Evolutionary conservation across 257 asterid genomes (phyloP), one percentile per base, ranked within the genome.

Genomic region (Apocynum venetum): DNA sequence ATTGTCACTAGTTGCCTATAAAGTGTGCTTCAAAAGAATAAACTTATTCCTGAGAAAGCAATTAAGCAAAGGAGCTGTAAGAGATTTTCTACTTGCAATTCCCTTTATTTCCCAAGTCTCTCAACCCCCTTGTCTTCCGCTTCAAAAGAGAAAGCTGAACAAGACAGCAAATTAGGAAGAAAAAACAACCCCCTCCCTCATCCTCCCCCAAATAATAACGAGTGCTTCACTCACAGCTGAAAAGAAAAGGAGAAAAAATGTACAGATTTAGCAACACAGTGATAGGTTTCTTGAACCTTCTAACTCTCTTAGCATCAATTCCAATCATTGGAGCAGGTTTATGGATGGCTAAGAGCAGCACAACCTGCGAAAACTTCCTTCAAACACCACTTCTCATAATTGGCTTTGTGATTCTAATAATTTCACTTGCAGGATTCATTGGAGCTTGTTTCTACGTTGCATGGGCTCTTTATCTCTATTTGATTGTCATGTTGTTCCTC

Each of bases 321-420:
- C 99, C 99, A 8, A 93, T 96, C 40, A 96, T 96, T 74, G 99
- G 99, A 2, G 98, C 99, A 0, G 98, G 99, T 8, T 55, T 96
- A 7, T 96, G 98, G 98, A 89, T 96, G 97, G 91, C 97, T 5
- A 77, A 85, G 68, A 96, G 97, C 84, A 93, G 91, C 81, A 85
- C 96, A 1, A 89, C 96, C 2, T 96, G 99, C 56, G 97, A 96
- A 65, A 89, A 89, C 83, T 91, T 96, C 79, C 94, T 96, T 2
- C 99, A 96, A 35, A 92, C 90, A 4, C 99, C 99, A 3, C 97
- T 96, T 1, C 55, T 96, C 4, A 84, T 89, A 13, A 78, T 93
- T 1, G 99, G 99, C 0, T 96, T 96, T 80, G 64, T 96, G 0
- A 87, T 93, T 56, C 87, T 96, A 8, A 83, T 93, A 19, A 61